Conservation (phyloP, 805 yeast genomes). For the Ogataea zsoltii region DNA sequence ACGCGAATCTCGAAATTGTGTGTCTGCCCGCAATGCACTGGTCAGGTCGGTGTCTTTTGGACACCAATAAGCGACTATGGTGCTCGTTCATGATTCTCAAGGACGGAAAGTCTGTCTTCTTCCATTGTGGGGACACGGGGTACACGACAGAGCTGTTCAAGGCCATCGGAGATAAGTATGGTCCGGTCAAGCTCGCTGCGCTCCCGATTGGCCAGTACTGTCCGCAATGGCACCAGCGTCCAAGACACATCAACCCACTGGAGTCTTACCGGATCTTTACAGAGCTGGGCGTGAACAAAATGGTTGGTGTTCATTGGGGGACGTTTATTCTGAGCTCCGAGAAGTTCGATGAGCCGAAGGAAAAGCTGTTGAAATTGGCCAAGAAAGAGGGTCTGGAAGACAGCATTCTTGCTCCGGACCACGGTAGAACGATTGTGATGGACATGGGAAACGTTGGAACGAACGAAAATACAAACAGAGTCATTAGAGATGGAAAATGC, state of each 20-base stretch:
- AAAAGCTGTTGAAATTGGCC: slow-evolving; percentile 53
- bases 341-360: slow-evolving; percentile 81
- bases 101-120: slow-evolving; percentile 69
- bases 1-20: slow-evolving; percentile 69
- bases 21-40: slow-evolving; percentile 97
- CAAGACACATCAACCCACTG: slow-evolving; percentile 81
- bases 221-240: slow-evolving; percentile 91
- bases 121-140: slow-evolving; percentile 96
- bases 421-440: slow-evolving; percentile 70
- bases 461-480: slow-evolving; percentile 12
- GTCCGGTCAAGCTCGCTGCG: slow-evolving; percentile 66
- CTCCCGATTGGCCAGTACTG: slow-evolving; percentile 94
- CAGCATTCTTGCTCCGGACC: slow-evolving; percentile 62
- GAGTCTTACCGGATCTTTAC: slow-evolving; percentile 72
- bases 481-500: slow-evolving; percentile 17
- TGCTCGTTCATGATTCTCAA: slow-evolving; percentile 76
- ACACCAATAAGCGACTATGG: slow-evolving; percentile 84
- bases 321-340: slow-evolving; percentile 90
- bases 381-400: slow-evolving; percentile 35
- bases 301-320: slow-evolving; percentile 96
- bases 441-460: slow-evolving; percentile 33
- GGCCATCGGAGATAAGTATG: slow-evolving; percentile 63
- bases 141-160: slow-evolving; percentile 73
- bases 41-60: slow-evolving; percentile 85
- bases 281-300: slow-evolving; percentile 58